Conservation (phyloP, 1,284 basidiomycete species). For the Baeospora myosura region DNA sequence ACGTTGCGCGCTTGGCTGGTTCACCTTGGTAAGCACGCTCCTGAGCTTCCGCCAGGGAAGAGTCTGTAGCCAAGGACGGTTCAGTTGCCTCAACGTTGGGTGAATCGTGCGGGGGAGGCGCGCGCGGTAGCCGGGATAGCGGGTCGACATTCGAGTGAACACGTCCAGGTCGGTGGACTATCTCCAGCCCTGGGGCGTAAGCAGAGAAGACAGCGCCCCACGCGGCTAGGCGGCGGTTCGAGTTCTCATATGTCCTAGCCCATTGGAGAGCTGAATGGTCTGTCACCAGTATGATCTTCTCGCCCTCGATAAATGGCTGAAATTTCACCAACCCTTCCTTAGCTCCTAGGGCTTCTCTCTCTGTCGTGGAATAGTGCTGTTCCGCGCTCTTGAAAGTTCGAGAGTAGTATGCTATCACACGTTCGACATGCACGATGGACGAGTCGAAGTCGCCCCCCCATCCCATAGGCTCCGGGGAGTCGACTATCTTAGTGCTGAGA, state of each 20-base stretch:
- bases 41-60: no score
- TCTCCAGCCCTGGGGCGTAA: not conserved
- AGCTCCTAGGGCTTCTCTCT: not conserved
- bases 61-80: not conserved
- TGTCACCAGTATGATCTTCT: not conserved
- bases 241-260: not conserved
- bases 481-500: no score
- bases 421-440: no score
- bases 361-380: not conserved
- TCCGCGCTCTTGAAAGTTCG: not conserved
- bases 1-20: constrained; percentile 17
- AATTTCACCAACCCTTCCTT: not conserved
- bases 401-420: not conserved
- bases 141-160: not conserved
- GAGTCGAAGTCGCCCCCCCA: no score
- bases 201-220: not conserved
- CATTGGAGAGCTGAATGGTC: not conserved
- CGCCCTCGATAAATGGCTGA: not conserved
- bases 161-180: not conserved
- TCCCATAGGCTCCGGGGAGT: no score
- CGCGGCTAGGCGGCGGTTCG: not conserved
- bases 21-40: constrained; percentile 17
- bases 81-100: not conserved
- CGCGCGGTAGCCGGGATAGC: not conserved
- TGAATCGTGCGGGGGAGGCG: not conserved